phyloP scores from a whole-genome alignment of 257 asterid species.

The Phtheirospermum japonicum region DNA sequence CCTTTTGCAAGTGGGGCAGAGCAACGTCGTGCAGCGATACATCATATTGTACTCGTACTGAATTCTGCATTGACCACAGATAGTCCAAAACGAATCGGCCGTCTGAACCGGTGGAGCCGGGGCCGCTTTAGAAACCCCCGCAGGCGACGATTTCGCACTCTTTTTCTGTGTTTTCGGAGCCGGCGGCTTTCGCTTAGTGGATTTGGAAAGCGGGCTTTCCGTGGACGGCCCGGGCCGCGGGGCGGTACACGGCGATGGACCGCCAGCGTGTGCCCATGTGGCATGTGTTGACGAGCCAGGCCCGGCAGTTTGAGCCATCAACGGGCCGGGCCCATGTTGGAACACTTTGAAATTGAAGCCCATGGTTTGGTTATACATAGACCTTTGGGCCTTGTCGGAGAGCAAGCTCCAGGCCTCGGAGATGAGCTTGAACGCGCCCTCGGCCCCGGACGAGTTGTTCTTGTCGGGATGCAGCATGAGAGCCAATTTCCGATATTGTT shows the following conservation, averaged over 20 bases:
- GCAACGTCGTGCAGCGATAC: not conserved
- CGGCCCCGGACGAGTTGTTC: conserved; percentile 59
- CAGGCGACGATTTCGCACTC: not conserved
- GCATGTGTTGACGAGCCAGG: not conserved
- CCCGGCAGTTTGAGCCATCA: not conserved
- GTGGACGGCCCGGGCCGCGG: not conserved
- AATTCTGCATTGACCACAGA: not conserved
- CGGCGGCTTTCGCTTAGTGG: not conserved
- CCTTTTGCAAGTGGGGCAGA: not conserved
- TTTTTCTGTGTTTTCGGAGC: conserved; percentile 5
- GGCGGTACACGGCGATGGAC: not conserved
- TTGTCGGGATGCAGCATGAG: conserved; percentile 68
- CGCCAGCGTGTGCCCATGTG: not conserved
- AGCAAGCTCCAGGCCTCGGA: conserved; percentile 56
- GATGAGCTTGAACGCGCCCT: conserved; percentile 60
- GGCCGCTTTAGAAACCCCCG: not conserved
- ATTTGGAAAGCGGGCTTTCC: not conserved
- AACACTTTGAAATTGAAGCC: conserved; percentile 26
- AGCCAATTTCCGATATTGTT: conserved; percentile 62
- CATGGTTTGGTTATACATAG: conserved; percentile 52
- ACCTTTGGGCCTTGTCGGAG: conserved; percentile 50
- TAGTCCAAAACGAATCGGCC: conserved; percentile 2
- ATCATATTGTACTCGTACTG: not conserved
- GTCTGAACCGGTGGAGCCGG: not conserved
- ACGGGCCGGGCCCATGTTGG: conserved; percentile 33